Evolutionary conservation across 352 stramenopile species (phyloP), one percentile per base, ranked within the genome.

Genomic region (Phytophthora hibernalis): DNA sequence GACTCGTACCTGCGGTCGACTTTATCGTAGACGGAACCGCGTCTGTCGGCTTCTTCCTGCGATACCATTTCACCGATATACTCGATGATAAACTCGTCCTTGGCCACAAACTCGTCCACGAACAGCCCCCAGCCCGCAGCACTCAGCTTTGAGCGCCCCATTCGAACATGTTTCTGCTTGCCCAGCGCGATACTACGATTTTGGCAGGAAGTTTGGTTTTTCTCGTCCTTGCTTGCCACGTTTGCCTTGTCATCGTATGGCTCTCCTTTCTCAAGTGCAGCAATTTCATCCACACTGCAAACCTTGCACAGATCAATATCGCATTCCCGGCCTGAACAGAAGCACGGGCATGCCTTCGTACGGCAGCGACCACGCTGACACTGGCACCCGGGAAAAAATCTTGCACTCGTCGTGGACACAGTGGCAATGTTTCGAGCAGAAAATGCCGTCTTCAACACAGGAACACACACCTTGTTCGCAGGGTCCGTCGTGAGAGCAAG

Each of bases 1-100:
- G 18, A 26, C 18, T 48, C 33, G 37, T 68, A 87, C 79, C 83
- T 95, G 45, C 85, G 73, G 35, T 97, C 91, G 48, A 90, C 71
- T 58, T 93, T 94, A 72, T 97, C 91, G 65, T 98, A 97, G 18
- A 98, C 84, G 11, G 63, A 60, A 13, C 92, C 92, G 50, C 95
- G 83, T 11, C 92, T 77, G 74, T 98, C 93, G 11, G 93, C 91
- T 61, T 98, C 96, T 55, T 93, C 66, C 54, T 98, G 92, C 15
- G 90, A 87, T 7, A 98, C 88, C 73, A 97, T 85, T 57, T 99
- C 97, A 22, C 97, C 97, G 48, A 97, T 87, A 74, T 99, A 99
- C 70, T 98, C 95, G 61, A 93, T 84, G 33, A 99, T 82, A 65
- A 98, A 98, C 59, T 98, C 91, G 31, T 96, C 92, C 60, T 97